phyloP scores from a whole-genome alignment of 495 filamentous ascomycete species.

The Hyaloscypha hepaticicola region DNA sequence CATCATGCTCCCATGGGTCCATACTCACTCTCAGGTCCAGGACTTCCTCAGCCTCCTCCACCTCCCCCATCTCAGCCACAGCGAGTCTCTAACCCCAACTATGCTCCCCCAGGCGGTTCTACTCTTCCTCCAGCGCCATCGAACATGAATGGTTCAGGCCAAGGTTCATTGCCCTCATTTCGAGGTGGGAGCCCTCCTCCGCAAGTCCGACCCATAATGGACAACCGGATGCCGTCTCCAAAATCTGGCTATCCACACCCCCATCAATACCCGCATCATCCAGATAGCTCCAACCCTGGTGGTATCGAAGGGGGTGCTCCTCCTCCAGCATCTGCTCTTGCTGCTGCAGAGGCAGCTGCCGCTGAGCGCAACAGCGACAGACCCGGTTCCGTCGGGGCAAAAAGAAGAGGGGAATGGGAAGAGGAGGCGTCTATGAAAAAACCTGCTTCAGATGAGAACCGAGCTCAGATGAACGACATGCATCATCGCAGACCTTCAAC shows the following conservation, averaged over 20 bases:
- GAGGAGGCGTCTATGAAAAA: slow-evolving; percentile 78
- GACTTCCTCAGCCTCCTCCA: slow-evolving; percentile 58
- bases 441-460: slow-evolving; percentile 80
- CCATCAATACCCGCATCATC: slow-evolving; percentile 65
- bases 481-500: slow-evolving; percentile 71
- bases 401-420: slow-evolving; percentile 89
- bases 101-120: slow-evolving; percentile 50
- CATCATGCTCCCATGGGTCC: slow-evolving; percentile 53
- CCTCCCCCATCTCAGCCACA: slow-evolving; percentile 47
- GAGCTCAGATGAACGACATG: slow-evolving; percentile 82
- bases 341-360: slow-evolving; percentile 68
- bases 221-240: slow-evolving; percentile 81
- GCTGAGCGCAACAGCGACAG: slow-evolving; percentile 74
- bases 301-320: slow-evolving; percentile 77
- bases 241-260: slow-evolving; percentile 78
- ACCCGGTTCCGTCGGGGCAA: slow-evolving; percentile 74
- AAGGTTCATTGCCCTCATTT: slow-evolving; percentile 51
- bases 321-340: slow-evolving; percentile 67
- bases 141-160: slow-evolving; percentile 43
- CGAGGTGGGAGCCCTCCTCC: slow-evolving; percentile 68
- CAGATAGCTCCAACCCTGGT: slow-evolving; percentile 55
- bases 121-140: slow-evolving; percentile 57
- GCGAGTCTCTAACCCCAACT: slow-evolving; percentile 71
- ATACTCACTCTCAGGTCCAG: slow-evolving; percentile 55
- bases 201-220: slow-evolving; percentile 83